These are phyloP conservation scores for Monosporascus sp. DNA, from an alignment of 2,329 filamentous ascomycete species.

Conservation along the genomic window DNA sequence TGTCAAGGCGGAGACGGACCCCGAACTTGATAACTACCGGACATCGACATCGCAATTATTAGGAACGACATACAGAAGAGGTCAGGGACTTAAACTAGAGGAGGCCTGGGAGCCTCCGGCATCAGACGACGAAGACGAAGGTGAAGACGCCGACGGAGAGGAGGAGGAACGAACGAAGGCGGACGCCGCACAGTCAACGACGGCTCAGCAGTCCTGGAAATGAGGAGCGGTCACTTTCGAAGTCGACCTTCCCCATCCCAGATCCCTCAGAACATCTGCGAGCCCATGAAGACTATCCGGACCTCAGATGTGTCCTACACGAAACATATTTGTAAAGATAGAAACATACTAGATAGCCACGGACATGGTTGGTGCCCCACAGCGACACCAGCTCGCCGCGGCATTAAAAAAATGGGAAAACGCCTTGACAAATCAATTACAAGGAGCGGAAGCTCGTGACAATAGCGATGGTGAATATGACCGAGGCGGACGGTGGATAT, in stretches of 20 bases:
- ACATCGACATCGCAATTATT: constrained; percentile 51
- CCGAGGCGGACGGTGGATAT: no score
- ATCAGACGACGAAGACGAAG: constrained; percentile 51
- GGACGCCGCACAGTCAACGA: constrained; percentile 21
- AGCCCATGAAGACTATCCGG: constrained; percentile 13
- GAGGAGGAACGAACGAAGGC: constrained; percentile 31
- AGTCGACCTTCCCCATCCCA: no score
- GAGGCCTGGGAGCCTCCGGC: constrained; percentile 71
- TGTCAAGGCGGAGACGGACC: constrained; percentile 47
- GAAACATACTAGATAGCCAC: not conserved
- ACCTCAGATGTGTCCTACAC: constrained; percentile 2
- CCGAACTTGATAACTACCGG: constrained; percentile 48
- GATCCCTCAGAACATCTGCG: not conserved
- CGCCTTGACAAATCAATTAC: no score
- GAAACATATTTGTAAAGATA: not conserved
- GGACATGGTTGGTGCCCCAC: not conserved
- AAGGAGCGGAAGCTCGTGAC: no score
- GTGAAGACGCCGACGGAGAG: constrained; percentile 37
- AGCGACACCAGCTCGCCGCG: not conserved
- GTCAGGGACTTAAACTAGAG: constrained; percentile 75
- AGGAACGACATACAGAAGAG: constrained; percentile 46
- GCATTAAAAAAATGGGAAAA: no score
- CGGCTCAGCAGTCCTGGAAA: constrained; percentile 22
- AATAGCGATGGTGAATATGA: no score
- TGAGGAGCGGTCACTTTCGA: constrained; percentile 2